Evolutionary conservation across 345 rosid genomes (phyloP), one percentile per base, ranked within the genome.

Genomic region (Chamaenerion angustifolium): DNA sequence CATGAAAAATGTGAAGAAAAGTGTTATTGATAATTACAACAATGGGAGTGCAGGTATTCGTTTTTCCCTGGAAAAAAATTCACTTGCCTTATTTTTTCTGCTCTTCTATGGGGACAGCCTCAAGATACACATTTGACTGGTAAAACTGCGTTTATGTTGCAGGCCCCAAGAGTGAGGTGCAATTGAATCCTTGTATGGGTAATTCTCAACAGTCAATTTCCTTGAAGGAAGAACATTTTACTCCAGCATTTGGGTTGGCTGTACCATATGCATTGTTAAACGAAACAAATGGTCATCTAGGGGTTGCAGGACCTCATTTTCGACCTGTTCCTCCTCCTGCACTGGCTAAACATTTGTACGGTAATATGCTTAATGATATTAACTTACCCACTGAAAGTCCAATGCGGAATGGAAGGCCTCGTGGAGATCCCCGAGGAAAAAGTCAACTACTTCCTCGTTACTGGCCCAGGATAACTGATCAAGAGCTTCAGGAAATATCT

Each of bases 401-500:
- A 37, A 55, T 56, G 51, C 79, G 65, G 52, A 78, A 72, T 68
- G 78, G 76, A 54, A 69, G 76, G 69, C 86, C 76, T 49, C 76
- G 77, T 52, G 69, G 66, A 46, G 93, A 92, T 74, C 59, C 66
- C 43, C 82, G 79, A 45, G 90, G 75, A 65, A 80, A 74, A 46
- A 73, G 56, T 73, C 96, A 76, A 56, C 58, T 79, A 53, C 76
- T 82, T 74, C 81, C 94, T 57, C 83, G 85, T 8, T 87, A 82
- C 72, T 77, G 77, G 83, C 96, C 98, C 31, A 79, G 81, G 73
- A 76, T 79, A 70, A 74, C 84, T 16, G 74, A 74, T 68, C 85
- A 74, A 68, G 85, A 74, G 70, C 80, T 71, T 56, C 94, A 71
- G 37, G 77, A 76, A 62, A 72, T 70, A 43, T 68, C 94, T 50